Percentiles rank a stretch among this genome's conserved stretches.
Evolutionary conservation across 2,329 filamentous ascomycete species (phyloP).

Genomic region (Arachnomyces sp.): DNA sequence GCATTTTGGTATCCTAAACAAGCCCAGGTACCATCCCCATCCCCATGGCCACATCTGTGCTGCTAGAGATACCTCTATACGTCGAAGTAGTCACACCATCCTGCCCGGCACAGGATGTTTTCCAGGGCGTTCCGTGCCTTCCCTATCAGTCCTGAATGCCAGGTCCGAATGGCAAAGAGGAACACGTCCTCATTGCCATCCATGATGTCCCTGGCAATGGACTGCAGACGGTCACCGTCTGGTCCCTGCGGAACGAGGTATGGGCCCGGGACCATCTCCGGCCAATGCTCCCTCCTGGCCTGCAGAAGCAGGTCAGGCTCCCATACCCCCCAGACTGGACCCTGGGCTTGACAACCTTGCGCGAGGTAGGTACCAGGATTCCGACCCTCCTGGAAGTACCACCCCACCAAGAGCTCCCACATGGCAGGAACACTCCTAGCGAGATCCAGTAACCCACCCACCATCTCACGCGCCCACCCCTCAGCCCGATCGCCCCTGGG

Average conservation of each 20-base stretch:
- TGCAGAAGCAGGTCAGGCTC: constrained; percentile 6
- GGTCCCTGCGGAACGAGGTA: constrained; percentile 4
- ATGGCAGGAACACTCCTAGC: constrained; percentile 1
- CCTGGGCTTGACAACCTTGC: neutral
- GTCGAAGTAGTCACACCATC: constrained; percentile 7
- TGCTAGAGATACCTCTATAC: constrained; percentile 1
- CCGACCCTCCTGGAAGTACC: constrained; percentile 6
- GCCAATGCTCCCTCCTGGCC: constrained; percentile 4
- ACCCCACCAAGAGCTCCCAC: constrained; percentile 5
- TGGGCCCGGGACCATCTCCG: constrained; percentile 1
- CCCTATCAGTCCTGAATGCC: constrained; percentile 4
- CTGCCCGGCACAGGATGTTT: constrained; percentile 6
- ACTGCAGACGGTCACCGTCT: constrained; percentile 6
- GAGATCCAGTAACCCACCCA: constrained; percentile 2
- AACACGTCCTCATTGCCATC: constrained; percentile 10
- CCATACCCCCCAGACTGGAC: constrained; percentile 1
- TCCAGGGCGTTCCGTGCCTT: constrained; percentile 3
- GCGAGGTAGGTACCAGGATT: constrained; percentile 4
- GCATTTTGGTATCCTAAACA: neutral
- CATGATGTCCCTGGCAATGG: constrained; percentile 5
- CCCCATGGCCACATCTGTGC: constrained; percentile 1
- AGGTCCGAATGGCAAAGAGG: constrained; percentile 5
- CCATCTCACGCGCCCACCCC: constrained; percentile 1
- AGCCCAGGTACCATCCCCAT: constrained; percentile 1
- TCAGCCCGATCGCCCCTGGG: neutral